These are phyloP conservation scores for Phaeosphaeria sp. DNA, from an alignment of 2,329 filamentous ascomycete species.

Conservation along the genomic window DNA sequence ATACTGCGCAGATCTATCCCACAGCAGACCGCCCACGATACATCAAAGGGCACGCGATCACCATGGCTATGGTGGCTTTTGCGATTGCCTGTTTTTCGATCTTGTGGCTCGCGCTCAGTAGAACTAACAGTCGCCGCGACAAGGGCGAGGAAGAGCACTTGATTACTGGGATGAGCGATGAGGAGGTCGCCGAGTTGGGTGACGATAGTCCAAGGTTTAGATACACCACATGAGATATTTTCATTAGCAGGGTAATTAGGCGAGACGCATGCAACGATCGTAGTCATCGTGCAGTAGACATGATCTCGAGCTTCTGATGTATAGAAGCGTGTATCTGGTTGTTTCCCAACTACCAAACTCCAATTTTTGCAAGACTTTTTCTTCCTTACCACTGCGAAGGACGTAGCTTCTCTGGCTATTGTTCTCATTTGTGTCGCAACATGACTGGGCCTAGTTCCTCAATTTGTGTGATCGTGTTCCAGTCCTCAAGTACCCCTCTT, in stretches of 20 bases:
- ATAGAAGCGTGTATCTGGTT: background rate
- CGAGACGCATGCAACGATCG: background rate
- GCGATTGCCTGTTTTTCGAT: conserved; percentile 46
- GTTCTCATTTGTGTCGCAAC: background rate
- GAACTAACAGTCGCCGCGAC: conserved; percentile 47
- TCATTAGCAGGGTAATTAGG: background rate
- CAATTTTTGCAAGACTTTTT: background rate
- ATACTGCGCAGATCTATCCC: conserved; percentile 52
- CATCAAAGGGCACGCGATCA: conserved; percentile 59
- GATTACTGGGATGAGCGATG: conserved; percentile 50
- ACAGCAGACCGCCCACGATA: conserved; percentile 54
- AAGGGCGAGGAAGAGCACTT: conserved; percentile 50
- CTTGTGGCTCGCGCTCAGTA: conserved; percentile 48
- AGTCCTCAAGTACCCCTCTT: background rate
- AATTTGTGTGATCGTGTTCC: background rate
- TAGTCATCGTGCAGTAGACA: background rate
- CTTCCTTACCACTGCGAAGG: background rate
- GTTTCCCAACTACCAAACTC: background rate
- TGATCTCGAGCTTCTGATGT: background rate
- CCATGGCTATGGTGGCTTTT: conserved; percentile 57
- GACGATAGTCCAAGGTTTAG: conserved; percentile 55
- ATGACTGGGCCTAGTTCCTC: background rate
- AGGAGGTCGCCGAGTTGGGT: conserved; percentile 53
- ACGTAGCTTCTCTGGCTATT: background rate
- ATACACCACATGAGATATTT: conserved; percentile 41